Evolutionary conservation across 371 early-diverging fungal species (phyloP).

Genomic region (Mortierella sp.): DNA sequence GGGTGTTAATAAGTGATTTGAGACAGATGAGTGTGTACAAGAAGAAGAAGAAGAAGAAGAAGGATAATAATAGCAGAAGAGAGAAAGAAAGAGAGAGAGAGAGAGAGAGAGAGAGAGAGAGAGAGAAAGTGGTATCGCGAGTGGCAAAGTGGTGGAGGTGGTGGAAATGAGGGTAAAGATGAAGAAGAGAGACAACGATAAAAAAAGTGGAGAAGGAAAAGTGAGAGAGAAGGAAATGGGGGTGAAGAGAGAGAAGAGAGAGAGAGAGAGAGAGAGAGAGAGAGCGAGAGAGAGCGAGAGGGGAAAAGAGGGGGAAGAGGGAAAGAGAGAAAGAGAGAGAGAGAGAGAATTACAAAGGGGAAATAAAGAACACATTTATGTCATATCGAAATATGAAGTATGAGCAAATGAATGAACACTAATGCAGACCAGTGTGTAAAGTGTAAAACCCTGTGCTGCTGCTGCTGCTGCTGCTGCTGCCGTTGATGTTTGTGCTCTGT

Average conservation of each 20-base stretch:
- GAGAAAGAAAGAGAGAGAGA: not conserved
- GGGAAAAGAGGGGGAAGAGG: not conserved
- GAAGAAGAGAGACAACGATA: not conserved
- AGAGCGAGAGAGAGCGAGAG: not conserved
- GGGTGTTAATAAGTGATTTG: not conserved
- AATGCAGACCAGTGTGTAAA: not conserved
- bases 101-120: not conserved
- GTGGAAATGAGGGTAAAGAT: too few relatives aligned
- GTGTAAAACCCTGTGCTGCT: too few relatives aligned
- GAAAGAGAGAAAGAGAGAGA: not conserved
- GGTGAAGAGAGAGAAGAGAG: not conserved
- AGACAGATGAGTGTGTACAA: not conserved
- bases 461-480: too few relatives aligned
- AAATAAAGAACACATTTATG: not conserved
- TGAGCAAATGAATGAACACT: not conserved
- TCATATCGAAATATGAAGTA: not conserved
- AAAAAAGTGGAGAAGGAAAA: not conserved
- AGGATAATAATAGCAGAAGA: not conserved
- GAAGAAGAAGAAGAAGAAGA: too few relatives aligned
- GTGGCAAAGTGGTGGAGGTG: not conserved
- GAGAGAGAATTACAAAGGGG: not conserved
- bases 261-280: not conserved
- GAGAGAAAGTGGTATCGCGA: not conserved
- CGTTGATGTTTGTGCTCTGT: too few relatives aligned
- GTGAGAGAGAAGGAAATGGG: not conserved